Conservation (phyloP, 139 green algal genomes). For the Chlamydomonas asymmetrica region DNA sequence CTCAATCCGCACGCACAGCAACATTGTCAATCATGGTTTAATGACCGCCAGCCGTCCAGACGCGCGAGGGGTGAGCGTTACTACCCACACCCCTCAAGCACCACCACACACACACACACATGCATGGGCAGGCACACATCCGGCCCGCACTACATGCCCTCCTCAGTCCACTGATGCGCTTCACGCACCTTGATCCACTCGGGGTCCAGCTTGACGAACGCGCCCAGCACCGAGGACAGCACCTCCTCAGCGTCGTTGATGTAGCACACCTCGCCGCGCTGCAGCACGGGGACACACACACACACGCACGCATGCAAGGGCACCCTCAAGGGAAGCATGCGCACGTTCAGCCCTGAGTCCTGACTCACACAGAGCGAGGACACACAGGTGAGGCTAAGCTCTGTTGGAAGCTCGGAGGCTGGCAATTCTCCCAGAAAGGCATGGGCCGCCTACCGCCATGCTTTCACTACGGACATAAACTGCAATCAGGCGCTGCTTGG, state of each 20-base stretch:
- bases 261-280: slow-evolving; percentile 44
- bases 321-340: not conserved
- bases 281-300: not conserved
- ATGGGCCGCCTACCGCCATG: not conserved
- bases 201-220: slow-evolving; percentile 13
- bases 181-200: slow-evolving; percentile 5
- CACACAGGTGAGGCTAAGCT: not conserved
- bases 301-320: not conserved
- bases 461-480: not conserved
- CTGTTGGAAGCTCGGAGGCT: not conserved
- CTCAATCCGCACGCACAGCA: no score
- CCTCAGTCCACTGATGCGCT: no score
- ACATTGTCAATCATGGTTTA: no score
- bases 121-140: not conserved
- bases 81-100: no score
- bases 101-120: no score
- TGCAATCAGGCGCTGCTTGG: not conserved
- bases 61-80: no score
- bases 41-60: no score
- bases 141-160: not conserved
- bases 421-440: not conserved
- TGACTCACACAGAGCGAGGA: not conserved
- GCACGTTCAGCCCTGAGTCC: not conserved
- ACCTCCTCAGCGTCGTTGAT: slow-evolving; percentile 53
- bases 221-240: slow-evolving; percentile 34